Percentiles rank a stretch among this genome's conserved stretches.
These are phyloP conservation scores for Rhynchospora pubera DNA, from an alignment of 176 grass and related monocot genomes.

Conservation along the genomic window DNA sequence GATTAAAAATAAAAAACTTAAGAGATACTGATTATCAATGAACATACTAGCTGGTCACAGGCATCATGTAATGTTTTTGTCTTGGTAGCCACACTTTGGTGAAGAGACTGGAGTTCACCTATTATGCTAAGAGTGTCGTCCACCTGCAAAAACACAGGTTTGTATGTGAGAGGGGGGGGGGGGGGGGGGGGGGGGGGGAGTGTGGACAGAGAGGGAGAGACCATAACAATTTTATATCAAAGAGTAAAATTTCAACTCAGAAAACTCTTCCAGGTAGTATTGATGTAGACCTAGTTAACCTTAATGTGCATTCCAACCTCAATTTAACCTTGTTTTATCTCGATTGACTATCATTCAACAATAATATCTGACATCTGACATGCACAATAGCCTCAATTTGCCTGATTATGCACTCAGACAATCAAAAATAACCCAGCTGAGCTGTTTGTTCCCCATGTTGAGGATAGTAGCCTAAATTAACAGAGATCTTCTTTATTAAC, in stretches of 20 bases:
- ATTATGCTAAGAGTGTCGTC: conserved; percentile 89
- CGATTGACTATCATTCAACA: no score
- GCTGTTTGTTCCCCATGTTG: background rate
- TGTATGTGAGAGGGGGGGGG: background rate
- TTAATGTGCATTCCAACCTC: background rate
- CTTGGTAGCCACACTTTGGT: conserved; percentile 80
- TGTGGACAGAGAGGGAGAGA: background rate
- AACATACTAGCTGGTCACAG: conserved; percentile 81
- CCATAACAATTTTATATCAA: background rate
- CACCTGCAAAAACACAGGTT: conserved; percentile 38
- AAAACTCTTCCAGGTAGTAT: background rate
- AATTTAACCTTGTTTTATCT: background rate
- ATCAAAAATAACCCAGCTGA: background rate
- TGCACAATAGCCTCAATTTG: background rate
- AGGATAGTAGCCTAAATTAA: background rate
- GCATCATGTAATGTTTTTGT: conserved; percentile 96
- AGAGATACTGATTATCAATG: background rate
- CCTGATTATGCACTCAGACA: background rate
- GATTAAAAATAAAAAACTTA: background rate
- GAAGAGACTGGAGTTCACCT: conserved; percentile 80
- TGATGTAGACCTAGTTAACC: background rate
- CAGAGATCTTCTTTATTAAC: background rate
- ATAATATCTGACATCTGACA: background rate
- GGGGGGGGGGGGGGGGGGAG: no score
- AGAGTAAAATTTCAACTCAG: background rate